phyloP scores from a whole-genome alignment of 805 yeast genomes.

The Metschnikowia orientalis region DNA sequence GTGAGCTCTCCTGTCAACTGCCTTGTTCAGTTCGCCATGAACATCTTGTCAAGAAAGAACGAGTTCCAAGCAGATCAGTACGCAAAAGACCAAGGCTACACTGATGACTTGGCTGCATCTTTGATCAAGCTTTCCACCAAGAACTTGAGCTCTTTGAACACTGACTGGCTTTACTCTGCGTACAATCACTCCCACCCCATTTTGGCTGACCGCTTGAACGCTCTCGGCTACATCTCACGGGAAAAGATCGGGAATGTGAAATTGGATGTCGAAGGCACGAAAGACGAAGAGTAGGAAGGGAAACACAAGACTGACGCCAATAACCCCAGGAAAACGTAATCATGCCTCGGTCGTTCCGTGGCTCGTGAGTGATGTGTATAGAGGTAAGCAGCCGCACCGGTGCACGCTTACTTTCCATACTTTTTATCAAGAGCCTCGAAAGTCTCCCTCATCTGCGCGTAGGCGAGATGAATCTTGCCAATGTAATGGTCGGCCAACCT shows the following conservation, averaged over 20 bases:
- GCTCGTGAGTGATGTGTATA: no score
- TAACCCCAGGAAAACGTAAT: no score
- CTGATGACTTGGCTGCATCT: constrained; percentile 62
- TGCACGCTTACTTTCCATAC: constrained; percentile 6
- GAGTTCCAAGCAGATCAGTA: constrained; percentile 93
- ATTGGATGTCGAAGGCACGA: constrained; percentile 12
- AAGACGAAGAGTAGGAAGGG: constrained; percentile 3
- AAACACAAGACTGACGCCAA: no score
- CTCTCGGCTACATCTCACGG: constrained; percentile 52
- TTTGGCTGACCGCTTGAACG: constrained; percentile 79
- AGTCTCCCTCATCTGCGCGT: constrained; percentile 66
- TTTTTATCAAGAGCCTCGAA: constrained; percentile 35
- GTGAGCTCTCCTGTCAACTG: constrained; percentile 75
- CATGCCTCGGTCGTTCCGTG: no score
- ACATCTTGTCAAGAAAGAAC: constrained; percentile 72
- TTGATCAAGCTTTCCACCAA: constrained; percentile 73
- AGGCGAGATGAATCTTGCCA: constrained; percentile 84
- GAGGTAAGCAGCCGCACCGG: neutral
- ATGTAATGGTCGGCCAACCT: constrained; percentile 85
- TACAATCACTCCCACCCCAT: constrained; percentile 92
- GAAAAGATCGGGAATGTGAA: constrained; percentile 31
- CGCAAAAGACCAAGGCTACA: constrained; percentile 72
- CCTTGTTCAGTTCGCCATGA: constrained; percentile 58
- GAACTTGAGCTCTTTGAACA: constrained; percentile 81
- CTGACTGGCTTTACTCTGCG: constrained; percentile 84